Base-by-base conservation (phyloP, 345 rosid genomes). In the Anastatica hierochuntica region DNA sequence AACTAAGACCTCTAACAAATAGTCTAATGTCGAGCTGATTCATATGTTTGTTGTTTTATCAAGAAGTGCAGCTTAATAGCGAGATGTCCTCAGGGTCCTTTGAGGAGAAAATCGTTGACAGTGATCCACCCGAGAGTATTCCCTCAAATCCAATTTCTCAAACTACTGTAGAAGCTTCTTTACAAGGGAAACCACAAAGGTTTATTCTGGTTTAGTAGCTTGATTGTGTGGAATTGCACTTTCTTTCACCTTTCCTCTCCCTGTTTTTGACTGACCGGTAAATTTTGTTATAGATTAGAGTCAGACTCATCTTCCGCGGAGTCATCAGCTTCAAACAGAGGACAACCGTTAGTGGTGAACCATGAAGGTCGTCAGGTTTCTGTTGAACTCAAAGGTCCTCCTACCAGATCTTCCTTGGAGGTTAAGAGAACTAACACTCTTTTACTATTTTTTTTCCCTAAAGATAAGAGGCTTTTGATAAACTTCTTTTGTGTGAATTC, bases 111-210 rank as follows among this genome's bases (percentile, higher is more conserved):
- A 43, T 39, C 58, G 50, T 49, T 56, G 24, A 13, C 43, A 39
- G 44, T 58, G 75, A 69, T 56, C 55, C 65, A 19, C 34, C 59
- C 34, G 67, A 68, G 62, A 43, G 27, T 15, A 30, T 30, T 45
- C 43, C 53, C 14, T 62, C 31, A 36, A 70, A 72, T 64, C 66
- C 78, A 36, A 35, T 42, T 53, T 50, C 55, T 18, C 50, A 59
- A 39, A 43, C 60, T 43, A 53, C 58, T 30, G 15, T 43, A 0
- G 77, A 62, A 55, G 73, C 88, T 46, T 48, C 80, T 49, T 62
- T 83, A 40, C 85, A 66, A 51, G 81, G 77, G 66, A 92, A 70
- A 60, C 96, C 94, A 47, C 74, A 68, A 70, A 82, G 90, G 96
- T 87, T 56, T 5, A 0, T 18, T 44, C 31, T 24, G 8, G 31